Conservation (phyloP, 495 filamentous ascomycete species). For the Xylaria sp. region DNA sequence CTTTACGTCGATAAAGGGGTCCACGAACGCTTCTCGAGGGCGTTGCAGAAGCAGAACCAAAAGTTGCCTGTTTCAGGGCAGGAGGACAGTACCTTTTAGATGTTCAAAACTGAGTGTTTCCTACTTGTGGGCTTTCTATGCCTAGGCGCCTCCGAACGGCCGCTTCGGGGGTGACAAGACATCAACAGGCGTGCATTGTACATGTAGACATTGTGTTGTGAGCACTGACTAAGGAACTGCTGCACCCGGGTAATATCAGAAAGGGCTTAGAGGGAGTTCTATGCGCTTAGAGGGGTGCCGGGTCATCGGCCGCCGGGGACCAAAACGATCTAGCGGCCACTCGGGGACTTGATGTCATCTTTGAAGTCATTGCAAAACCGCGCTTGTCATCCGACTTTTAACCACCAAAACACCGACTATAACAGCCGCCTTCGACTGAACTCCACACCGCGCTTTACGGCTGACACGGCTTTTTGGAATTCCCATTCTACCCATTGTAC, state of each 20-base stretch:
- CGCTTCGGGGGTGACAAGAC: background rate
- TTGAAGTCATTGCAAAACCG: constrained; percentile 9
- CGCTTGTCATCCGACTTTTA: no score
- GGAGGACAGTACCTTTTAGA: background rate
- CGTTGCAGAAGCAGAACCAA: background rate
- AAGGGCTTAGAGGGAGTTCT: constrained; percentile 12
- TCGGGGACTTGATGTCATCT: constrained; percentile 20
- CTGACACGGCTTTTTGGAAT: constrained; percentile 16
- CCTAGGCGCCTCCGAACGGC: background rate
- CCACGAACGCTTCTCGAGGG: background rate
- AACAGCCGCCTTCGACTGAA: background rate
- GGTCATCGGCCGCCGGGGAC: constrained; percentile 10
- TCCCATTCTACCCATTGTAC: constrained; percentile 17
- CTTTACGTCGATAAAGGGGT: background rate
- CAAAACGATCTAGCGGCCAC: constrained; percentile 13
- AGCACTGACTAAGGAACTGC: background rate
- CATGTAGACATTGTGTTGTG: background rate
- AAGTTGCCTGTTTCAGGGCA: background rate
- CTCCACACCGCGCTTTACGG: constrained; percentile 17
- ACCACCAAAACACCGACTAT: background rate
- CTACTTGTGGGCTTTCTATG: background rate
- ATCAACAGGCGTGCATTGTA: background rate
- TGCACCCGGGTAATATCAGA: constrained; percentile 5
- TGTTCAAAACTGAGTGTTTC: background rate
- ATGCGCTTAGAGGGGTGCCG: background rate